Conservation (phyloP, 352 stramenopile species). For the Phytophthora nicotianae region DNA sequence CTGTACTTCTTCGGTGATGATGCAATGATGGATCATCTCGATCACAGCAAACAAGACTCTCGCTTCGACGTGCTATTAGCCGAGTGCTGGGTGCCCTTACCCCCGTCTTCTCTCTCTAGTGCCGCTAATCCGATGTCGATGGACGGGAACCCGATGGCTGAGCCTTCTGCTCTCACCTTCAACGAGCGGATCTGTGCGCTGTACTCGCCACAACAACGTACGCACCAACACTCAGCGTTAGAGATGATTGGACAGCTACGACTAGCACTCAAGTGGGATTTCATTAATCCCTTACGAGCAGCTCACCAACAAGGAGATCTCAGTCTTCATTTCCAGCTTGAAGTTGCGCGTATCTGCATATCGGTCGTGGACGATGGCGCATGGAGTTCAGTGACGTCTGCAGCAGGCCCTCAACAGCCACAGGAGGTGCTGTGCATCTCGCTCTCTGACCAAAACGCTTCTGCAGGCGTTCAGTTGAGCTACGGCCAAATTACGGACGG, state of each 20-base stretch:
- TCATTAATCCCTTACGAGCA: conserved; percentile 54
- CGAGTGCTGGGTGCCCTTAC: conserved; percentile 80
- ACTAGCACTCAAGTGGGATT: conserved; percentile 81
- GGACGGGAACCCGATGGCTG: conserved; percentile 35
- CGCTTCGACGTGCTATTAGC: conserved; percentile 78
- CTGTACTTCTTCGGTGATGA: conserved; percentile 90
- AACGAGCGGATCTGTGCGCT: conserved; percentile 73
- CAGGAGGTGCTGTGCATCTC: conserved; percentile 80
- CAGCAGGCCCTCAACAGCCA: conserved; percentile 41
- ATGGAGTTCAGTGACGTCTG: conserved; percentile 30
- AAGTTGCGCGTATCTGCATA: conserved; percentile 75
- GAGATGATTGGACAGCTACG: conserved; percentile 81
- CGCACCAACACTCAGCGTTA: conserved; percentile 38
- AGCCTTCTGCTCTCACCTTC: conserved; percentile 42
- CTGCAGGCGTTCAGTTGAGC: conserved; percentile 76
- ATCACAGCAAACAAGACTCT: conserved; percentile 86
- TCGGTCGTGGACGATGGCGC: conserved; percentile 78
- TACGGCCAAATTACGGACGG: conserved; percentile 73
- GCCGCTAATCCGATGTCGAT: conserved; percentile 31
- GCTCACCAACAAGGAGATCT: conserved; percentile 56
- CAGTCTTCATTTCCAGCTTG: conserved; percentile 70
- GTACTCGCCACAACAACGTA: conserved; percentile 52
- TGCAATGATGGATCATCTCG: conserved; percentile 85
- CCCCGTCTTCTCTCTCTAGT: conserved; percentile 39
- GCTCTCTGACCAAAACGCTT: conserved; percentile 69